Conservation (phyloP, 2,329 filamentous ascomycete genomes). For the Phoma sp. region DNA sequence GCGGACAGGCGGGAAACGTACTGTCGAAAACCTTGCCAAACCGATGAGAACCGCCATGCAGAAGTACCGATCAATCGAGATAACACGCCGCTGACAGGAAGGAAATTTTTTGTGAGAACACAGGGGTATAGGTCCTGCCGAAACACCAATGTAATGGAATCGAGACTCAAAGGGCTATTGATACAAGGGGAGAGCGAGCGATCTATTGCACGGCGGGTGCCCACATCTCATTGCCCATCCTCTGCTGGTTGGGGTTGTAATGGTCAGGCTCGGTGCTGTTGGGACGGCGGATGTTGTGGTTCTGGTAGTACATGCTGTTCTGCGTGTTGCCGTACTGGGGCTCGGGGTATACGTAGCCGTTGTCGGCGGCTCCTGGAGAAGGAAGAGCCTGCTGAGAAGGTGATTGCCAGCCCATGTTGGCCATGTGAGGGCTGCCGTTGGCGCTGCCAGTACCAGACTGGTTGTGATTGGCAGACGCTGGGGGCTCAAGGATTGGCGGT, state of each 20-base stretch:
- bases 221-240: slow-evolving; percentile 51
- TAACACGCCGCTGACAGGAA: slow-evolving; percentile 39
- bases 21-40: slow-evolving; percentile 29
- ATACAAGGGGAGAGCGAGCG: slow-evolving; percentile 36
- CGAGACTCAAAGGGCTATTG: slow-evolving; percentile 38
- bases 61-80: slow-evolving; percentile 30
- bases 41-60: slow-evolving; percentile 38
- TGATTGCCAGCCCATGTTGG: slow-evolving; percentile 83
- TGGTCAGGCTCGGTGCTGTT: slow-evolving; percentile 73
- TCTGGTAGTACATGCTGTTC: slow-evolving; percentile 74
- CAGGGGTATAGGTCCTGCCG: slow-evolving; percentile 52
- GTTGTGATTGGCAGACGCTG: slow-evolving; percentile 78
- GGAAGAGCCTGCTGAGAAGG: slow-evolving; percentile 77
- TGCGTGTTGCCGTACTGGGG: slow-evolving; percentile 67
- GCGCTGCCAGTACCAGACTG: slow-evolving; percentile 67
- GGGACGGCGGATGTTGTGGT: slow-evolving; percentile 73
- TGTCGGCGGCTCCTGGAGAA: slow-evolving; percentile 72
- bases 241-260: slow-evolving; percentile 53
- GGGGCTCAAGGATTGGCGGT: slow-evolving; percentile 82
- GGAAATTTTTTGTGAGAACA: slow-evolving; percentile 47
- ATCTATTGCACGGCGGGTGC: slow-evolving; percentile 52
- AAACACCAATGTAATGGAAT: slow-evolving; percentile 48
- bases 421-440: slow-evolving; percentile 87
- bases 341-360: slow-evolving; percentile 83
- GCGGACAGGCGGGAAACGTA: slow-evolving; percentile 22